These are phyloP conservation scores for Xylariaceae sp. DNA, from an alignment of 2,329 filamentous ascomycete species.

Conservation along the genomic window DNA sequence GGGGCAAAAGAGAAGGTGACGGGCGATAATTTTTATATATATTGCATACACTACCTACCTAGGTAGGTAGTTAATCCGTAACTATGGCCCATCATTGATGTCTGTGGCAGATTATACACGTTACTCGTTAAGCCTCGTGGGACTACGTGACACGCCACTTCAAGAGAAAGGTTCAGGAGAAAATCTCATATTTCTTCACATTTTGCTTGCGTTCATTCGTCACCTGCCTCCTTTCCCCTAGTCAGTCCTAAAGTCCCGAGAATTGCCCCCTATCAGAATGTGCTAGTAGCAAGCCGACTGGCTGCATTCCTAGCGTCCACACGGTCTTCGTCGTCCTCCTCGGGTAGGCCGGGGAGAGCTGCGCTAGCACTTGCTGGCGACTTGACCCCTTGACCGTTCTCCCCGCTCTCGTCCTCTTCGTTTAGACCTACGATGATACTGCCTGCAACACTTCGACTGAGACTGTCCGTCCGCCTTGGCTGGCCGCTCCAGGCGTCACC, in stretches of 20 bases:
- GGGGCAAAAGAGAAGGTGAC: not conserved
- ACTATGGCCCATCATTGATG: not conserved
- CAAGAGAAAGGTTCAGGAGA: not conserved
- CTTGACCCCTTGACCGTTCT: constrained; percentile 39
- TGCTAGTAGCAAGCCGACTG: constrained; percentile 87
- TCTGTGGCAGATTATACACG: constrained; percentile 8
- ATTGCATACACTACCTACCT: not conserved
- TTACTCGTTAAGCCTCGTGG: not conserved
- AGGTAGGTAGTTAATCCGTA: constrained; percentile 1
- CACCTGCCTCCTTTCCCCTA: constrained; percentile 4
- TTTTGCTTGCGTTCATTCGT: constrained; percentile 17
- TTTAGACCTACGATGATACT: constrained; percentile 67
- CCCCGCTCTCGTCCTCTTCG: constrained; percentile 53
- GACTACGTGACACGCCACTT: not conserved
- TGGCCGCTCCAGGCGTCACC: constrained; percentile 98
- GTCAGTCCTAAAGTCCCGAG: constrained; percentile 1
- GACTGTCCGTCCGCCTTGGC: constrained; percentile 72
- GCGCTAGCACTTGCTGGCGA: constrained; percentile 36
- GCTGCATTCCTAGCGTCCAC: constrained; percentile 95
- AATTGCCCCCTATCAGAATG: constrained; percentile 57
- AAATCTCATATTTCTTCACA: constrained; percentile 8
- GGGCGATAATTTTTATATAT: constrained; percentile 3
- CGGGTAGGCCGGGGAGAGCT: constrained; percentile 55
- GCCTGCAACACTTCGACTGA: constrained; percentile 71
- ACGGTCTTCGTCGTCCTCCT: constrained; percentile 87